Conservation (phyloP, 2,329 filamentous ascomycete species). For the Sclerotiophoma versabilis region DNA sequence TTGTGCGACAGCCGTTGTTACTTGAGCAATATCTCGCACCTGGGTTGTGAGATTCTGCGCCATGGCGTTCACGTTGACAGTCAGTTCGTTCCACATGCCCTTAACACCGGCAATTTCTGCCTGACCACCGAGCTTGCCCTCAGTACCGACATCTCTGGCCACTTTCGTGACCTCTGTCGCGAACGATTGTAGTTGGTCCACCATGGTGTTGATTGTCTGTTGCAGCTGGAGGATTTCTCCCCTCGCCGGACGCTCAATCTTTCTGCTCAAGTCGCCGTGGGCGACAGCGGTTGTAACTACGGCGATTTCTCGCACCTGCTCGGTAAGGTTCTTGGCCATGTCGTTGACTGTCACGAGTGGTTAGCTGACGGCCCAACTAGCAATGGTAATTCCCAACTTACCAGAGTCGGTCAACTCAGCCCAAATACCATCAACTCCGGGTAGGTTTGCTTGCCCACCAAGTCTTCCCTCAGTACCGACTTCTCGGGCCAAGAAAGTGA, state of each 20-base stretch:
- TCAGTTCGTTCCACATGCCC: constrained; percentile 70
- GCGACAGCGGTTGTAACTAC: constrained; percentile 96
- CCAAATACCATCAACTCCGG: constrained; percentile 95
- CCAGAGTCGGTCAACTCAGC: constrained; percentile 81
- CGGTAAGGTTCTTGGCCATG: constrained; percentile 98
- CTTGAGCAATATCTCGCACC: constrained; percentile 61
- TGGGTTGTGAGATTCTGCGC: constrained; percentile 61
- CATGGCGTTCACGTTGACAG: constrained; percentile 63
- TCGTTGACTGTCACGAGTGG: constrained; percentile 73
- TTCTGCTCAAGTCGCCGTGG: constrained; percentile 91
- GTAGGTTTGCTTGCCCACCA: constrained; percentile 91
- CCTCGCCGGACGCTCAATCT: constrained; percentile 91
- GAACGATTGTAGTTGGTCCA: constrained; percentile 70
- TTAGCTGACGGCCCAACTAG: constrained; percentile 40
- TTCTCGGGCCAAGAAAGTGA: constrained; percentile 91
- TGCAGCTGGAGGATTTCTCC: constrained; percentile 96
- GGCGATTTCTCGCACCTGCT: constrained; percentile 96
- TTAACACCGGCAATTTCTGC: constrained; percentile 70
- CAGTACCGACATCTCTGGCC: constrained; percentile 69
- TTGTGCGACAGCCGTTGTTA: constrained; percentile 60
- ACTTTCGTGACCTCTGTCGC: constrained; percentile 71
- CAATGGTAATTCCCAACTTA: too few species aligned
- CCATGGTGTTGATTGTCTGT: constrained; percentile 79
- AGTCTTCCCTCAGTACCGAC: constrained; percentile 95
- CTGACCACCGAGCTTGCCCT: constrained; percentile 69